A percentile compares a stretch with the other conserved stretches of the same genome.
Evolutionary conservation across 208 protist species (phyloP).

Genomic region (Dictyostelium gargantuum): DNA sequence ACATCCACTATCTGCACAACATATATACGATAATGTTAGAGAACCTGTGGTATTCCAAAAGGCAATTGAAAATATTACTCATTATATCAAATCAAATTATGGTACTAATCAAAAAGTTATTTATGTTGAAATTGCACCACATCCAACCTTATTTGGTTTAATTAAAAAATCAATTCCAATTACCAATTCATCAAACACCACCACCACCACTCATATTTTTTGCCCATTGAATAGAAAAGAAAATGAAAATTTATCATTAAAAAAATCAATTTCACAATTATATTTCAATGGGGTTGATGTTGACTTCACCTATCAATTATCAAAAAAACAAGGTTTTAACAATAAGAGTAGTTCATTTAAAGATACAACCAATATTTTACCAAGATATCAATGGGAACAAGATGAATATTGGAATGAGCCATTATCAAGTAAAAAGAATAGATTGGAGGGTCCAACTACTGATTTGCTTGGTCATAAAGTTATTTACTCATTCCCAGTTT

Average conservation of each 20-base stretch:
- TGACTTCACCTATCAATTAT: not conserved
- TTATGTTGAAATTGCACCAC: slow-evolving; percentile 32
- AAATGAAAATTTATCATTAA: not conserved
- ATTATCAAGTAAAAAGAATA: not conserved
- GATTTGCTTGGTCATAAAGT: not conserved
- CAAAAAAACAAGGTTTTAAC: not conserved
- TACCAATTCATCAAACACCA: not conserved
- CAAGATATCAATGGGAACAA: slow-evolving; percentile 54
- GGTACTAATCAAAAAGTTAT: not conserved
- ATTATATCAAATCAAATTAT: not conserved
- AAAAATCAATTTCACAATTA: not conserved
- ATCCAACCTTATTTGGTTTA: not conserved
- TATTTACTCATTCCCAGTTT: not conserved
- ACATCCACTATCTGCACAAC: not conserved
- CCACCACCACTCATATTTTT: not conserved
- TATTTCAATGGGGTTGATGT: not conserved
- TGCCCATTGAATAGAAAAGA: not conserved
- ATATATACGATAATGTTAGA: slow-evolving; percentile 46
- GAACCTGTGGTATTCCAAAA: slow-evolving; percentile 14
- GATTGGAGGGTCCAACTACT: not conserved
- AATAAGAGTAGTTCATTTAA: not conserved
- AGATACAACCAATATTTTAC: not conserved
- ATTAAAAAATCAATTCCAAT: not conserved
- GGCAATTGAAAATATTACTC: not conserved
- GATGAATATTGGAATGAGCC: slow-evolving; percentile 39